These are phyloP conservation scores for Chaetoceros tenuissimus DNA, from an alignment of 108 stramenopile genomes.

Conservation along the genomic window DNA sequence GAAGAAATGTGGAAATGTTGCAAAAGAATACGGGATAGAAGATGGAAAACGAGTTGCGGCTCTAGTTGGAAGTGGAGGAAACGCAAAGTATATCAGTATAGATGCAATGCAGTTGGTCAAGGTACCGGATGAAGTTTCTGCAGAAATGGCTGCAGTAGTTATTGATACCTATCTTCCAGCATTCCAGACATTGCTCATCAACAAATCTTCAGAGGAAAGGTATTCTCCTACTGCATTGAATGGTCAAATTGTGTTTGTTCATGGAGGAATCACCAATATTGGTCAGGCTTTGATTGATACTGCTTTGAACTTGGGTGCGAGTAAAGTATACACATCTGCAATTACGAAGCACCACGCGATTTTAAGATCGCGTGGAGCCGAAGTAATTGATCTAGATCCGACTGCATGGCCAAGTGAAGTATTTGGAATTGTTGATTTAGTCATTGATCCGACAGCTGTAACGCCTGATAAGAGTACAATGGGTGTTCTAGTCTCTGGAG, in stretches of 20 bases:
- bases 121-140: slow-evolving; percentile 26
- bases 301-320: slow-evolving; percentile 45
- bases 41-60: slow-evolving; percentile 53
- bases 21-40: slow-evolving; percentile 6
- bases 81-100: slow-evolving; percentile 46
- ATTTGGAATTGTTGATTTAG: neutral
- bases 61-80: slow-evolving; percentile 33
- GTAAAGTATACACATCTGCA: slow-evolving; percentile 39
- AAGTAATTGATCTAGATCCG: neutral
- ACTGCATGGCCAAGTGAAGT: neutral
- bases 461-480: neutral
- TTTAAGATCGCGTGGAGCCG: neutral
- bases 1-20: slow-evolving; percentile 5
- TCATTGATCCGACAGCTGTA: neutral
- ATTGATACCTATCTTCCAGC: slow-evolving; percentile 69
- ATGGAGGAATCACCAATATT: slow-evolving; percentile 49
- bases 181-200: slow-evolving; percentile 54
- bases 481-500: neutral
- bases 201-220: slow-evolving; percentile 25
- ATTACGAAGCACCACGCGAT: neutral
- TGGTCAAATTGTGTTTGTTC: slow-evolving; percentile 55
- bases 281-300: slow-evolving; percentile 56
- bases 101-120: slow-evolving; percentile 37
- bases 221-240: slow-evolving; percentile 27
- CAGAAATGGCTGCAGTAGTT: slow-evolving; percentile 42